These are phyloP conservation scores for Talaromyces sp. DNA, from an alignment of 2,329 filamentous ascomycete genomes.

Conservation along the genomic window DNA sequence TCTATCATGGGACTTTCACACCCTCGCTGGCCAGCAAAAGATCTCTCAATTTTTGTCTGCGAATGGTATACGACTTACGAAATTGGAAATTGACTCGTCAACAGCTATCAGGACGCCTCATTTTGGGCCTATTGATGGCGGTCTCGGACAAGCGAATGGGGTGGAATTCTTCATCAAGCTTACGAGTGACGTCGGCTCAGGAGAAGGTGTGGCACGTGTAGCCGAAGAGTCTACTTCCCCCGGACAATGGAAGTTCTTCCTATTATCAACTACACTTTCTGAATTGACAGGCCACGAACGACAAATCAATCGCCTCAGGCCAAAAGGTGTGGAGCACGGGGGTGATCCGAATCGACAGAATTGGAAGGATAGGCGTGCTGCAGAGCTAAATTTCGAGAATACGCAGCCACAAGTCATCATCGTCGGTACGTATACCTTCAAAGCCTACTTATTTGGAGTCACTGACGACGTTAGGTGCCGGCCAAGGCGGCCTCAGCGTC, in stretches of 20 bases:
- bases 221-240: conserved; percentile 33
- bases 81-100: conserved; percentile 50
- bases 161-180: conserved; percentile 59
- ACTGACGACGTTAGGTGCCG: conserved; percentile 48
- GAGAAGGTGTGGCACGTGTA: conserved; percentile 58
- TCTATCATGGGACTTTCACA: conserved; percentile 57
- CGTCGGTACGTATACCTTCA: conserved; percentile 51
- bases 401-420: conserved; percentile 61
- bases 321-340: conserved; percentile 59
- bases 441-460: neutral
- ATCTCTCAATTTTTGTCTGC: conserved; percentile 36
- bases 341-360: conserved; percentile 55
- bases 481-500: conserved; percentile 59
- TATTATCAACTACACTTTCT: conserved; percentile 60
- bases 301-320: conserved; percentile 46
- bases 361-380: conserved; percentile 57
- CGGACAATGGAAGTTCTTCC: conserved; percentile 61
- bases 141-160: conserved; percentile 48
- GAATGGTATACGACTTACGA: conserved; percentile 45
- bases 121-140: conserved; percentile 50
- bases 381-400: conserved; percentile 51
- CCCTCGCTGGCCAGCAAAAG: conserved; percentile 48
- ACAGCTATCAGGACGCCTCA: conserved; percentile 47
- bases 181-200: conserved; percentile 55
- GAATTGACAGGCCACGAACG: conserved; percentile 59